Percentiles rank a stretch among this genome's conserved stretches.
Conservation (phyloP, 2,329 filamentous ascomycete species). For the Penicillium hesseltinei region DNA sequence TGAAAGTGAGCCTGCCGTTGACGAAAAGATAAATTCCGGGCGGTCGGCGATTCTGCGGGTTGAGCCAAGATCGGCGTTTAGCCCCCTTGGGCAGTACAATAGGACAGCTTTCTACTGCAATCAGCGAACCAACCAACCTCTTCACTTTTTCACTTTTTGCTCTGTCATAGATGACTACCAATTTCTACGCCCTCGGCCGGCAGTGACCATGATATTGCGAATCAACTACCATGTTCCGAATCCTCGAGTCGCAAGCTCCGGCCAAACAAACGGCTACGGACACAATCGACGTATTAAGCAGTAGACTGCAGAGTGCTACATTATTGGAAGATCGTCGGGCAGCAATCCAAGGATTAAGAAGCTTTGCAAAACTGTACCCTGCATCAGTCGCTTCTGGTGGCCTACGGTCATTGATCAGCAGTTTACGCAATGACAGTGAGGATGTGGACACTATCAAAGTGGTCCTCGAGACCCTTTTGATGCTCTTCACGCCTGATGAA, state of each 20-base stretch:
- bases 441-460: conserved; percentile 97
- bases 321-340: conserved; percentile 91
- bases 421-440: conserved; percentile 80
- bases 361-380: conserved; percentile 94
- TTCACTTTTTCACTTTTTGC: conserved; percentile 6
- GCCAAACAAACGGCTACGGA: conserved; percentile 95
- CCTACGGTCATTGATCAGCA: conserved; percentile 81
- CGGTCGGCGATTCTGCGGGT: conserved; percentile 21
- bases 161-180: conserved; percentile 31
- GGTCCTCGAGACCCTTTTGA: conserved; percentile 88
- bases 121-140: conserved; percentile 5
- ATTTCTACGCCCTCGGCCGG: conserved; percentile 28
- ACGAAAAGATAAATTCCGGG: conserved; percentile 22
- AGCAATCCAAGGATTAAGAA: conserved; percentile 86
- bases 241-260: conserved; percentile 70
- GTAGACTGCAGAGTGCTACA: conserved; percentile 81
- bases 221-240: conserved; percentile 50
- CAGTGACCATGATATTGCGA: conserved; percentile 44
- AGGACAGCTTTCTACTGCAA: conserved; percentile 23
- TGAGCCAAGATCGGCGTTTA: conserved; percentile 16
- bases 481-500: conserved; percentile 76
- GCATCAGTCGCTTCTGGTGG: conserved; percentile 93
- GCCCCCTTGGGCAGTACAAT: conserved; percentile 21
- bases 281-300: conserved; percentile 86
- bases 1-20: conserved; percentile 18